Evolutionary conservation across 805 yeast genomes (phyloP).

Genomic region (Yamadazyma tumulicola): DNA sequence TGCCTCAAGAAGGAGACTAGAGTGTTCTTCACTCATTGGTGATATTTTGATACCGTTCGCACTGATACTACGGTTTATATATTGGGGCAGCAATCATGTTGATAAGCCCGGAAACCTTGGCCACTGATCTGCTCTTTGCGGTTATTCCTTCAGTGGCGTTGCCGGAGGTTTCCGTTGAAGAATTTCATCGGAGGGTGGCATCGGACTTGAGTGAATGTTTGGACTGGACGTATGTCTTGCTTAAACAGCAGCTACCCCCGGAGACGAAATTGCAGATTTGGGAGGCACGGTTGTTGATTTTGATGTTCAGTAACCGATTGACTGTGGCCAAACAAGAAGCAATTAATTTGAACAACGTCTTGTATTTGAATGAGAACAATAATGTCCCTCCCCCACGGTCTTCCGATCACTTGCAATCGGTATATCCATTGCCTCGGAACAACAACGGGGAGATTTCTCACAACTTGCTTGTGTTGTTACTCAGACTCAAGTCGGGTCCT

Average conservation of each 20-base stretch:
- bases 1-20: conserved; percentile 27
- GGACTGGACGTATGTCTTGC: conserved; percentile 7
- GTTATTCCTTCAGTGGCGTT: conserved; percentile 1
- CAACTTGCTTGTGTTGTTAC: conserved; percentile 28
- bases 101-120: not conserved
- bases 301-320: conserved; percentile 28
- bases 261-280: conserved; percentile 23
- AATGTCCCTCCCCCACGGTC: conserved; percentile 7
- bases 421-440: conserved; percentile 37
- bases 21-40: conserved; percentile 13
- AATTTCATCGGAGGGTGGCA: conserved; percentile 2
- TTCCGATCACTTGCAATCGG: conserved; percentile 11
- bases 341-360: conserved; percentile 30
- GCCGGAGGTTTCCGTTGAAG: not conserved
- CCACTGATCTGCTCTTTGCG: conserved; percentile 5
- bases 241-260: conserved; percentile 6
- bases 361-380: conserved; percentile 30
- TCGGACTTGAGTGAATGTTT: conserved; percentile 1
- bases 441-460: conserved; percentile 25
- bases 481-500: conserved; percentile 42
- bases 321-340: conserved; percentile 35
- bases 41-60: conserved; percentile 1
- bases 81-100: not conserved
- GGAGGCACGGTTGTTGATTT: conserved; percentile 33
- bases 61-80: not conserved